A percentile compares a stretch with the other conserved stretches of the same genome.
These are phyloP conservation scores for Theobroma cacao DNA, from an alignment of 345 rosid species.

Conservation along the genomic window DNA sequence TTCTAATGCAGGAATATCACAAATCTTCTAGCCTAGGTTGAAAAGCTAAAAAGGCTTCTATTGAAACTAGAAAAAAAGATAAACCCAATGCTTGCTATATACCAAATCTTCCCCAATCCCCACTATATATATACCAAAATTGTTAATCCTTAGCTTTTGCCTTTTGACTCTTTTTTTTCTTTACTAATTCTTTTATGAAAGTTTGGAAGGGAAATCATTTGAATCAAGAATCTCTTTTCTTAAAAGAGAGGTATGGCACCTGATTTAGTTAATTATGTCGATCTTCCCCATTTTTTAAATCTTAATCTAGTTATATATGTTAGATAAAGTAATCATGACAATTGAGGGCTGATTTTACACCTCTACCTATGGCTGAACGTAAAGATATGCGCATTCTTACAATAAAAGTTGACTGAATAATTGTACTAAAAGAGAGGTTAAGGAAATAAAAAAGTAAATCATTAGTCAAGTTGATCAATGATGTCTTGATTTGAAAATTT, in stretches of 20 bases:
- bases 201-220: constrained; percentile 7
- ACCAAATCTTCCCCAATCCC: not conserved
- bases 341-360: not conserved
- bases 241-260: constrained; percentile 6
- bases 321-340: not conserved
- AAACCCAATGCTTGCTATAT: not conserved
- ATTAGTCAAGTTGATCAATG: not conserved
- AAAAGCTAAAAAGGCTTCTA: not conserved
- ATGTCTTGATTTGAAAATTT: not conserved
- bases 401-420: not conserved
- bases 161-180: not conserved
- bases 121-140: not conserved
- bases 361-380: not conserved
- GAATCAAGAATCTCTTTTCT: constrained; percentile 14
- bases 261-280: not conserved
- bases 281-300: not conserved
- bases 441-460: not conserved
- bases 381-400: not conserved
- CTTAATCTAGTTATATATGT: not conserved
- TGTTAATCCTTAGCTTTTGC: not conserved
- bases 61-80: not conserved
- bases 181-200: not conserved
- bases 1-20: not conserved
- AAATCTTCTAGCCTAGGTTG: constrained; percentile 10
- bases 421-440: too few species aligned